These are phyloP conservation scores for Microcos paniculata DNA, from an alignment of 345 rosid species.

Conservation along the genomic window DNA sequence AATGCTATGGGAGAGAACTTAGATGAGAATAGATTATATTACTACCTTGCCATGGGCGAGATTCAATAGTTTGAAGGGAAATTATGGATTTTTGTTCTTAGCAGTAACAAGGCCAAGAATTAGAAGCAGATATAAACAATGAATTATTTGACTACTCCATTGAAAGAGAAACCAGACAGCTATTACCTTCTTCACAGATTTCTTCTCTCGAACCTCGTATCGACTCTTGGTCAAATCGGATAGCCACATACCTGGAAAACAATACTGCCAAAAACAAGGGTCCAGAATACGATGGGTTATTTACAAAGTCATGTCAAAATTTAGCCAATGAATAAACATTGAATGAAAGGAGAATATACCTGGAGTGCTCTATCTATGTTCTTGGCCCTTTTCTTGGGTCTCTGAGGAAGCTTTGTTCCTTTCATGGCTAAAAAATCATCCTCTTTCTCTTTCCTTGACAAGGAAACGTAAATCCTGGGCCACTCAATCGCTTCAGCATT, in stretches of 20 bases:
- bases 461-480: constrained; percentile 53
- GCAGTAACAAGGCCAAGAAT: too few species aligned
- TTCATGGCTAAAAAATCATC: constrained; percentile 71
- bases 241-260: constrained; percentile 79
- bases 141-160: too few species aligned
- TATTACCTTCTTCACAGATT: constrained; percentile 64
- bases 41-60: too few species aligned
- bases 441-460: constrained; percentile 69
- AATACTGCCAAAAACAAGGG: constrained; percentile 40
- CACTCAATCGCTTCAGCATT: constrained; percentile 44
- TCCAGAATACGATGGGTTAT: too few species aligned
- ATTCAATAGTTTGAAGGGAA: too few species aligned
- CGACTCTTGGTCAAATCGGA: constrained; percentile 64
- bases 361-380: constrained; percentile 61
- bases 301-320: too few species aligned
- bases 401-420: constrained; percentile 67
- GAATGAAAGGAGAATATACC: constrained; percentile 26
- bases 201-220: constrained; percentile 79
- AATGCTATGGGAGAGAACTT: too few species aligned
- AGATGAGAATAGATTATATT: too few species aligned
- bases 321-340: not conserved
- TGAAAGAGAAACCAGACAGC: not conserved
- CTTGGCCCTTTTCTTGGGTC: constrained; percentile 72
- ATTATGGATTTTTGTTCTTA: too few species aligned
- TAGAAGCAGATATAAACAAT: too few species aligned